These are phyloP conservation scores for Apiospora saccharicola DNA, from an alignment of 2,329 filamentous ascomycete species.

Conservation along the genomic window DNA sequence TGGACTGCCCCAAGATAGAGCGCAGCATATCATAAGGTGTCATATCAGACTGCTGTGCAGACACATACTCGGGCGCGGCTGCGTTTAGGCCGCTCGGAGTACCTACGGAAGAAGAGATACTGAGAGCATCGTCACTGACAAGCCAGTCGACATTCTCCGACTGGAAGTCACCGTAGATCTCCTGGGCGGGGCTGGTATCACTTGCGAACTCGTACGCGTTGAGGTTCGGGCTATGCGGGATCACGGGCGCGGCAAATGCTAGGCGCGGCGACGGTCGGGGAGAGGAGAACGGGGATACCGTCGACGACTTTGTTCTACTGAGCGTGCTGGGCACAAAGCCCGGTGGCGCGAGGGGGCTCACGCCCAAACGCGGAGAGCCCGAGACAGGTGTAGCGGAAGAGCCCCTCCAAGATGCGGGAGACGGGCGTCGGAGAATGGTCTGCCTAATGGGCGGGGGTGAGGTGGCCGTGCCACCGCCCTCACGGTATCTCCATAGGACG, in stretches of 20 bases:
- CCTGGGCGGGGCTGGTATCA: conserved; percentile 79
- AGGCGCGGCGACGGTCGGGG: conserved; percentile 92
- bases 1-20: conserved; percentile 88
- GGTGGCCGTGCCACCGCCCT: conserved; percentile 67
- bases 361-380: conserved; percentile 81
- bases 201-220: conserved; percentile 95
- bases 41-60: conserved; percentile 82
- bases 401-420: conserved; percentile 89
- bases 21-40: conserved; percentile 97
- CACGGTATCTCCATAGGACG: conserved; percentile 85
- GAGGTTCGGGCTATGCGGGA: conserved; percentile 91
- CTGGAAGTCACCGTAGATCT: conserved; percentile 90
- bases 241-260: conserved; percentile 85
- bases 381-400: conserved; percentile 77
- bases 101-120: conserved; percentile 76
- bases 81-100: conserved; percentile 77
- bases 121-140: conserved; percentile 86
- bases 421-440: conserved; percentile 87
- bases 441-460: conserved; percentile 88
- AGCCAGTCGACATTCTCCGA: conserved; percentile 97
- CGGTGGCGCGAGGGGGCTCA: conserved; percentile 84
- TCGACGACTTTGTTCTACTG: conserved; percentile 76
- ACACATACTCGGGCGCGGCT: conserved; percentile 80
- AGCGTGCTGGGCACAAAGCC: conserved; percentile 84
- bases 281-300: conserved; percentile 90